Conservation (phyloP, 331 rosid genomes). For the Malus hybrid region DNA sequence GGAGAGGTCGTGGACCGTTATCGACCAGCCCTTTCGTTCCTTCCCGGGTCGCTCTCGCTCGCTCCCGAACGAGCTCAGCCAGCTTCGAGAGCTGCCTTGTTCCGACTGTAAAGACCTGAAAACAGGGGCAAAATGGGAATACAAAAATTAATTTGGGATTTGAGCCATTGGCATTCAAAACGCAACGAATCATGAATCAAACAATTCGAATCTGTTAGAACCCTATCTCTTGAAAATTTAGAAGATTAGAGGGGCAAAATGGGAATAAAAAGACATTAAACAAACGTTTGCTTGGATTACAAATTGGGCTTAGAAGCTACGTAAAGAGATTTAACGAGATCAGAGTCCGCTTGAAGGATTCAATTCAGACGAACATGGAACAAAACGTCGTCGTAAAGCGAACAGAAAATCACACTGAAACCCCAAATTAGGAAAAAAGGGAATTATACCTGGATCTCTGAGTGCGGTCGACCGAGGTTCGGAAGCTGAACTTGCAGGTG, state of each 20-base stretch:
- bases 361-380: neutral
- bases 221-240: neutral
- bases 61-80: slow-evolving; percentile 81
- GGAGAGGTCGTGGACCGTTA: slow-evolving; percentile 89
- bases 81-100: slow-evolving; percentile 33
- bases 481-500: slow-evolving; percentile 73
- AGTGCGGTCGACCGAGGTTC: slow-evolving; percentile 50
- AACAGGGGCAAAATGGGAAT: neutral
- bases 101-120: slow-evolving; percentile 56
- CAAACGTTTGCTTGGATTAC: neutral
- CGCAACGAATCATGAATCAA: neutral
- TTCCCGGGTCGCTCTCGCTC: slow-evolving; percentile 81
- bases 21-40: slow-evolving; percentile 95
- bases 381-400: neutral
- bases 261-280: neutral
- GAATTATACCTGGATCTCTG: slow-evolving; percentile 51
- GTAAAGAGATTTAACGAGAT: neutral
- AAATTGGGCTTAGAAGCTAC: neutral
- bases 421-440: neutral
- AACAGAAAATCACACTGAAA: neutral
- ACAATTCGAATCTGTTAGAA: neutral
- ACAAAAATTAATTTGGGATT: neutral
- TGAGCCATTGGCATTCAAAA: neutral
- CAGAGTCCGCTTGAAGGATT: neutral
- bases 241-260: neutral